Evolutionary conservation across 2,329 filamentous ascomycete species (phyloP), one percentile per base, ranked within the genome.

Genomic region (Epichloe glyceriae): DNA sequence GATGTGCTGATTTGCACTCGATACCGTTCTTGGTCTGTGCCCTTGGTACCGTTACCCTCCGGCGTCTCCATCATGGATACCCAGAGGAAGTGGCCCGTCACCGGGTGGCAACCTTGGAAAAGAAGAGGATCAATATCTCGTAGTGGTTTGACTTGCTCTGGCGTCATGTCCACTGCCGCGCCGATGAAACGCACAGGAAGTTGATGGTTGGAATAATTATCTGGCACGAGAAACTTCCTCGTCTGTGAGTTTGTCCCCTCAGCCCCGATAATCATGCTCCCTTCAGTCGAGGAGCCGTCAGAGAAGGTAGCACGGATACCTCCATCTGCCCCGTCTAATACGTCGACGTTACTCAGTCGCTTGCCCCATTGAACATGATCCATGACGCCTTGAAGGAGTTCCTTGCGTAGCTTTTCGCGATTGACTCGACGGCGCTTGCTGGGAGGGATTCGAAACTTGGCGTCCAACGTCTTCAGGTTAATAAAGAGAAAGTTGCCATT

Each of bases 71-170:
- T 64, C 53, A 71, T 67, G 51, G 65, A 66, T 56, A 76, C 73
- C 65, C 72, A 79, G 17, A 80, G 62, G 53, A 69, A 79, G 19
- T 67, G 68, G 46, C 71, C 69, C 1, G 71, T 74, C 4, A 68
- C 62, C 0, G 76, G 74, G 57, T 80, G 73, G 11, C 70, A 67
- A 3, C 73, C 76, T 52, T 78, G 73, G 57, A 80, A 76, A 22
- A 79, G 70, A 40, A 74, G 67, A 0, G 75, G 75, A 52, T 80
- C 75, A 26, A 79, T 68, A 1, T 63, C 65, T n/a, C 69, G 64
- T 7, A 75, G 62, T 6, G 66, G 56, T 63, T 58, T 55, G 65
- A 57, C 61, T 64, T 68, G 56, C 55, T 66, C 61, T 20, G 66
- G 60, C 1, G 63, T 67, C 52, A 73, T 61, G 47, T 67, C 58